These are phyloP conservation scores for Cinnamomum chago DNA, from an alignment of 164 flowering plant genomes.

Conservation along the genomic window DNA sequence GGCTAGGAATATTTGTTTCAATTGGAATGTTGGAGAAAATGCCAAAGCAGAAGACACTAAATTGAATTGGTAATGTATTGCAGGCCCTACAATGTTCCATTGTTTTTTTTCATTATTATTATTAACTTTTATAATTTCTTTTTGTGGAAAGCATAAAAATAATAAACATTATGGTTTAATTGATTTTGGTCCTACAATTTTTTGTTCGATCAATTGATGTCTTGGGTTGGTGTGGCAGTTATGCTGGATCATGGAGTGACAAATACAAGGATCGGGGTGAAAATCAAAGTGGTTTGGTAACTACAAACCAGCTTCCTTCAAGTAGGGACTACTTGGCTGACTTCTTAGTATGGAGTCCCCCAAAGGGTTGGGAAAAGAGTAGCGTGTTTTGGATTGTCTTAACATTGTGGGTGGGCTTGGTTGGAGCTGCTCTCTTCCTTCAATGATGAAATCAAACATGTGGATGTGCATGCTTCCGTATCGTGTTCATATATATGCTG, in stretches of 20 bases:
- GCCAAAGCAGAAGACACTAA: no score
- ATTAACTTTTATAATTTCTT: no score
- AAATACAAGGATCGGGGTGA: conserved; percentile 54
- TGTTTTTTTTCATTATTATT: no score
- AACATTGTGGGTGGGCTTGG: conserved; percentile 60
- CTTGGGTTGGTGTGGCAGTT: conserved; percentile 32
- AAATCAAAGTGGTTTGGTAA: conserved; percentile 28
- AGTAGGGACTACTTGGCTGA: conserved; percentile 56
- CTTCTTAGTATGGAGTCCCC: conserved; percentile 74
- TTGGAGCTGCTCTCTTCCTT: conserved; percentile 58
- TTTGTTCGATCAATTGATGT: background rate
- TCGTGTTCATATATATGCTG: background rate
- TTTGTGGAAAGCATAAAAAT: no score
- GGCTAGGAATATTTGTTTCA: no score
- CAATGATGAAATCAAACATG: conserved; percentile 28
- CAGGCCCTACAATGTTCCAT: no score
- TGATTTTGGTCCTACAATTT: background rate
- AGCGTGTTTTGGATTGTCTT: conserved; percentile 58
- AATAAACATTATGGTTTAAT: no score
- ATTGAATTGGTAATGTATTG: no score
- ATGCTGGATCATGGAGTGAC: conserved; percentile 76
- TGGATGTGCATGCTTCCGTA: conserved; percentile 1
- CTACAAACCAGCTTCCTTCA: conserved; percentile 61
- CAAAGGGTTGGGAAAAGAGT: conserved; percentile 56
- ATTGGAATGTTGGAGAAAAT: no score